phyloP scores from a whole-genome alignment of 2,329 filamentous ascomycete species.

The Helicocarpus griseus region DNA sequence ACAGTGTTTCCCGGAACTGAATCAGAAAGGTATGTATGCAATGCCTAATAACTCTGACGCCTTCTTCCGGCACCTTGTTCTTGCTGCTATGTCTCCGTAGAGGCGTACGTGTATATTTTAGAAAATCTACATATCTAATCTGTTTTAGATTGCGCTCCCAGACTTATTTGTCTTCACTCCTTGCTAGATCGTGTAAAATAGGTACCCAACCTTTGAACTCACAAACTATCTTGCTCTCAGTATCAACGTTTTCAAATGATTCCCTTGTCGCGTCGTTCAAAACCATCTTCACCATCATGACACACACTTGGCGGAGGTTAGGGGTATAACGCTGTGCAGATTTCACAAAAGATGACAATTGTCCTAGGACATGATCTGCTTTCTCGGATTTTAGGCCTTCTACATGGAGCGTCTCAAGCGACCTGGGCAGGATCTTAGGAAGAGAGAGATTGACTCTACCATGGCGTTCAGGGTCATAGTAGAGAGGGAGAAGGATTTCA shows the following conservation, averaged over 20 bases:
- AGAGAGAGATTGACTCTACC: neutral
- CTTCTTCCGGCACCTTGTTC: no score
- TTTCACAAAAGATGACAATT: neutral
- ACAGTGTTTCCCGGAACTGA: no score
- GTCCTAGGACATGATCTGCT: neutral
- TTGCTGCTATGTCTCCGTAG: no score
- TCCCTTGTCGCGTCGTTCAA: neutral
- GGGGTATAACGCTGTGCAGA: neutral
- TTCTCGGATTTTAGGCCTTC: neutral
- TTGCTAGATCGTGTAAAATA: neutral
- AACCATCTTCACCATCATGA: neutral
- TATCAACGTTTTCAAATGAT: neutral
- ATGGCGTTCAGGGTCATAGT: neutral
- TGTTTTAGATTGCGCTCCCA: no score
- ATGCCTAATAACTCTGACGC: neutral
- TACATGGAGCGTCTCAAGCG: neutral
- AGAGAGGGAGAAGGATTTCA: neutral
- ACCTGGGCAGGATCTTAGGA: neutral
- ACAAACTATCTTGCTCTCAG: neutral
- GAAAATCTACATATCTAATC: no score
- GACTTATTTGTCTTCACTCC: no score
- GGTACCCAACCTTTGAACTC: neutral
- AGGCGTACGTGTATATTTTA: no score
- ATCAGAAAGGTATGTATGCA: no score
- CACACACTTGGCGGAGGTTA: neutral